Base-by-base conservation (phyloP, 2,329 filamentous ascomycete genomes). In the Tolypocladium guangdongense region DNA sequence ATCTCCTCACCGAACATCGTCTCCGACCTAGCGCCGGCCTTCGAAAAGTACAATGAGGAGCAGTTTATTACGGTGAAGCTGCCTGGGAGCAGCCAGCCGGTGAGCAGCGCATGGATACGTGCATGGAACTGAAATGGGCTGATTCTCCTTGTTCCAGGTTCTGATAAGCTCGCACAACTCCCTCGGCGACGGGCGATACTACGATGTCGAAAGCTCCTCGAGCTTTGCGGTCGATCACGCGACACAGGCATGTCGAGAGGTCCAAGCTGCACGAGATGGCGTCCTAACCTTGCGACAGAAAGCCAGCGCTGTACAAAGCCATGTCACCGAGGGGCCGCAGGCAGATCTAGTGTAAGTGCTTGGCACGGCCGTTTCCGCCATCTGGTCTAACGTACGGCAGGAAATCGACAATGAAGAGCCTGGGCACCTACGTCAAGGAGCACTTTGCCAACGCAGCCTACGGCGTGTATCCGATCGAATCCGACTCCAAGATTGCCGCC, bases 11-110 rank as follows among this genome's bases (percentile, higher is more conserved):
- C 84, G 38, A 74, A 78, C 53, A 75, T 93, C 57, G 74, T 91
- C 53, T 74, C 82, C 56, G 83, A 87, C 58, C 85, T 96, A 52
- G 81, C 78, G 7, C 88, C 90, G 0, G 90, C 93, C 0, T 95
- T 96, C 68, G 78, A 91, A 72, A 90, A 87, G 71, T 97, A 99
- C 80, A 96, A 97, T 64, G 92, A 99, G 72, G 87, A 91, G 71
- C 93, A 99, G 71, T 87, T 96, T 69, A 74, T 84, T 49, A 90
- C 90, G 18, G 86, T 89, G 57, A 96, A 95, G 78, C 81, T 99
- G 53, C 92, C 92, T 0, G 90, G 90, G 33, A 83, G 87, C 66
- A 92, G 83, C 69, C 84, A 90, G 68, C 63, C 66, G 52, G 72
- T 74, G 54, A 49, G 68, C 62, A 35, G 51, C 48, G 12, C 22